phyloP scores from a whole-genome alignment of 2,329 filamentous ascomycete genomes.

The Diaporthe capsici region DNA sequence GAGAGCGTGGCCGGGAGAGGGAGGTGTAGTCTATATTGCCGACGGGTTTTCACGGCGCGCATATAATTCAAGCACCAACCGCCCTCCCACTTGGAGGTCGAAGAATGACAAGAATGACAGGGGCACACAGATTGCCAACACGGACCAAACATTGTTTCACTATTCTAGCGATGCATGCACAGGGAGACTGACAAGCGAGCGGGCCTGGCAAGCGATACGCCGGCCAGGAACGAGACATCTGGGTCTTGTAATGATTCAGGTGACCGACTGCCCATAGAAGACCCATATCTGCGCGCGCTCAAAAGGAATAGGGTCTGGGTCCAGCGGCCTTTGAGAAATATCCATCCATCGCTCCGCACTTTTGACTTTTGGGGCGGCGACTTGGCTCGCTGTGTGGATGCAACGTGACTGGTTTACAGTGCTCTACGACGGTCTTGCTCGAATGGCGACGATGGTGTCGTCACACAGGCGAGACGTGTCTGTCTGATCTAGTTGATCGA shows the following conservation, averaged over 20 bases:
- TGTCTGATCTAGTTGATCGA: not conserved
- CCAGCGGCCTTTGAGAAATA: not conserved
- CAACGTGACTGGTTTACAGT: not conserved
- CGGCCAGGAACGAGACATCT: not conserved
- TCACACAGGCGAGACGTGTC: not conserved
- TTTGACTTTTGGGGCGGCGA: not conserved
- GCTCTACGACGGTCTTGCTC: not conserved
- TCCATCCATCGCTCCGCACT: not conserved
- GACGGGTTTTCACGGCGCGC: not conserved
- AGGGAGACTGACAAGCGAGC: not conserved
- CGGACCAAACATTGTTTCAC: not conserved
- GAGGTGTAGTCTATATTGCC: slow-evolving; percentile 3
- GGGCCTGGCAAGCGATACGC: slow-evolving; percentile 8
- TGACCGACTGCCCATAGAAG: not conserved
- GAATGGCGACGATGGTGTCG: not conserved
- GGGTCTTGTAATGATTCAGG: not conserved
- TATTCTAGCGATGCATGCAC: not conserved
- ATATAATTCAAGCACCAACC: not conserved
- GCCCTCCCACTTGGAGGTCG: not conserved
- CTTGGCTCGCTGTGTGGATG: not conserved
- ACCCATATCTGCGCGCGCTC: not conserved
- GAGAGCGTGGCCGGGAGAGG: not conserved
- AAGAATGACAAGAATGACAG: not conserved
- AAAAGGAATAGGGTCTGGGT: not conserved
- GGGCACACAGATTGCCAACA: slow-evolving; percentile 5